A percentile compares a stretch with the other conserved stretches of the same genome.
phyloP scores from a whole-genome alignment of 2,329 filamentous ascomycete species.

The Paraphaeosphaeria minitans region DNA sequence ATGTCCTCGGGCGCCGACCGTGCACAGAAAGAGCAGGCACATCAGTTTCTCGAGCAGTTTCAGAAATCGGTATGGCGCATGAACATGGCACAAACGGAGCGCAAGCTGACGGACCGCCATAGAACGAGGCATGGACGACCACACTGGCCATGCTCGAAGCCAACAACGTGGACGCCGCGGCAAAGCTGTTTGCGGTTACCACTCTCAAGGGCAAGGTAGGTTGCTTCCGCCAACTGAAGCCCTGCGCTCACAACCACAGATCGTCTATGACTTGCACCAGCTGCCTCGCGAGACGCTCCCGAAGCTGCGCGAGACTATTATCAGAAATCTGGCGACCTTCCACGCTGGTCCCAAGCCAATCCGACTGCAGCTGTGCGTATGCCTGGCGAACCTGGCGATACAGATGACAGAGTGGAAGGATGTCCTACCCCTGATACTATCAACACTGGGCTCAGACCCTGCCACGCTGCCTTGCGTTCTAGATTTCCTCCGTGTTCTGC shows the following conservation, averaged over 20 bases:
- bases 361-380: conserved; percentile 91
- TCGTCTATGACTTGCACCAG: conserved; percentile 94
- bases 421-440: conserved; percentile 81
- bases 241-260: conserved; percentile 61
- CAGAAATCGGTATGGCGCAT: conserved; percentile 86
- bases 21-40: conserved; percentile 84
- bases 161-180: conserved; percentile 74
- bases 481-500: conserved; percentile 94
- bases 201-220: conserved; percentile 96
- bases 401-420: conserved; percentile 97
- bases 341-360: conserved; percentile 77
- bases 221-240: conserved; percentile 3
- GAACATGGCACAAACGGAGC: conserved; percentile 15
- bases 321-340: conserved; percentile 80
- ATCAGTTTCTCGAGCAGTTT: conserved; percentile 90
- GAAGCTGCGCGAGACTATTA: conserved; percentile 80
- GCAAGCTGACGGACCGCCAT: conserved; percentile 30
- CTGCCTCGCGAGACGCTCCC: conserved; percentile 76
- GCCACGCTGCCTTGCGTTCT: conserved; percentile 85
- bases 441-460: conserved; percentile 74
- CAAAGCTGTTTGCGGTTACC: conserved; percentile 93
- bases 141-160: conserved; percentile 87
- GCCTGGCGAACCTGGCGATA: conserved; percentile 90
- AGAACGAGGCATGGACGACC: conserved; percentile 90
- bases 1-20: conserved; percentile 85